Conservation (phyloP, 441 rosid species). For the Adansonia grandidieri region DNA sequence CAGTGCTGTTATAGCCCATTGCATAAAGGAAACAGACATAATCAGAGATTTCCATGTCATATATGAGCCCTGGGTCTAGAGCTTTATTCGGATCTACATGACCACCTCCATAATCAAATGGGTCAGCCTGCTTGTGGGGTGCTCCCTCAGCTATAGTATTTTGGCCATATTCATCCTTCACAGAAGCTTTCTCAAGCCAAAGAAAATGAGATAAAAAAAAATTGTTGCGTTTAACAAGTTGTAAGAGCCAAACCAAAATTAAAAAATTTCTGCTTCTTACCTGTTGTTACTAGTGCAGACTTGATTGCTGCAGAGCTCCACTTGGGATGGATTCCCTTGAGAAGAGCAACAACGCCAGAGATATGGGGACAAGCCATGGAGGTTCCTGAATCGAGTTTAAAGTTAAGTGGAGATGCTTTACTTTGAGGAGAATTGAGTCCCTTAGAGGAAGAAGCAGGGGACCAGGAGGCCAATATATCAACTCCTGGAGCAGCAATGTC, state of each 20-base stretch:
- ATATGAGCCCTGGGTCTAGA: conserved; percentile 22
- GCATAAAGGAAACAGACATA: conserved; percentile 26
- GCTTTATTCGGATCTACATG: conserved; percentile 30
- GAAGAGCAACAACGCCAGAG: conserved; percentile 59
- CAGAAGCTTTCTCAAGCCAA: conserved; percentile 46
- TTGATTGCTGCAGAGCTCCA: conserved; percentile 73
- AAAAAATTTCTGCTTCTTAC: conserved; percentile 32
- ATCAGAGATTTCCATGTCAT: conserved; percentile 16
- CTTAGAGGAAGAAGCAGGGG: conserved; percentile 50
- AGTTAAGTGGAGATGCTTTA: conserved; percentile 46
- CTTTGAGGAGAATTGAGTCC: conserved; percentile 39
- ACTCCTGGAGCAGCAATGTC: conserved; percentile 87
- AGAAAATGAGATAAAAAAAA: not conserved
- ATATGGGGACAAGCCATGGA: conserved; percentile 90
- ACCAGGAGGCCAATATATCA: conserved; percentile 79
- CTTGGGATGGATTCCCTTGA: conserved; percentile 64
- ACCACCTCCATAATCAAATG: conserved; percentile 31
- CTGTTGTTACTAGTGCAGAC: conserved; percentile 84
- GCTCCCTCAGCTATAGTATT: conserved; percentile 50
- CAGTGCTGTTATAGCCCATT: conserved; percentile 33
- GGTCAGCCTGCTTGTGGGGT: conserved; percentile 57
- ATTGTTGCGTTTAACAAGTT: not conserved
- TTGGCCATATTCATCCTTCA: conserved; percentile 43
- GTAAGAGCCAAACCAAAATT: not conserved
- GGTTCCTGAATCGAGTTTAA: conserved; percentile 73